Conservation (phyloP, 495 filamentous ascomycete genomes). For the Aspergillus haitiensis region DNA sequence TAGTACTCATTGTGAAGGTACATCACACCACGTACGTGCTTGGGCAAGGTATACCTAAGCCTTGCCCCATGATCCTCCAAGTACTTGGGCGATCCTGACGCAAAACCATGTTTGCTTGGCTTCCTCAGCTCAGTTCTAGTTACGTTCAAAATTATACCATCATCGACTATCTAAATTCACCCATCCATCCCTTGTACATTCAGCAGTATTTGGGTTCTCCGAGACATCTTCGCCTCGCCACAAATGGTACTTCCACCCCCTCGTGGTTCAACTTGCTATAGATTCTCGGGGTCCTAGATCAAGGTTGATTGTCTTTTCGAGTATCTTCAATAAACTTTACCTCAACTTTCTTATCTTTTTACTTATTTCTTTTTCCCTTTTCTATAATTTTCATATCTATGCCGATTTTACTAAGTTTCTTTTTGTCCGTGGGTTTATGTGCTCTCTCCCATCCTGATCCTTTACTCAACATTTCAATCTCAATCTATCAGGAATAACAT, state of each 20-base stretch:
- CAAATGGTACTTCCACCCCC: neutral
- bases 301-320: neutral
- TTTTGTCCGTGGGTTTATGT: too few relatives aligned
- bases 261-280: neutral
- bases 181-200: neutral
- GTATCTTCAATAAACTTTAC: neutral
- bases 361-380: neutral
- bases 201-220: neutral
- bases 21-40: too few relatives aligned
- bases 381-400: neutral
- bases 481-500: too few relatives aligned
- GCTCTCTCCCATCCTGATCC: too few relatives aligned
- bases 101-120: conserved; percentile 6
- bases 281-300: neutral
- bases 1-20: too few relatives aligned
- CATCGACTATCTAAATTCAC: neutral
- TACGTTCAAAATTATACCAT: neutral
- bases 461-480: too few relatives aligned
- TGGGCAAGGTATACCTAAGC: neutral
- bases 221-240: neutral
- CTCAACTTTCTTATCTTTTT: neutral
- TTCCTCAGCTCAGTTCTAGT: neutral
- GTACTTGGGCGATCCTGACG: neutral
- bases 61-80: neutral
- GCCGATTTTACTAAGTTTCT: too few relatives aligned